Base-by-base conservation (phyloP, 2,329 filamentous ascomycete species). In the Ascomycota sp. region DNA sequence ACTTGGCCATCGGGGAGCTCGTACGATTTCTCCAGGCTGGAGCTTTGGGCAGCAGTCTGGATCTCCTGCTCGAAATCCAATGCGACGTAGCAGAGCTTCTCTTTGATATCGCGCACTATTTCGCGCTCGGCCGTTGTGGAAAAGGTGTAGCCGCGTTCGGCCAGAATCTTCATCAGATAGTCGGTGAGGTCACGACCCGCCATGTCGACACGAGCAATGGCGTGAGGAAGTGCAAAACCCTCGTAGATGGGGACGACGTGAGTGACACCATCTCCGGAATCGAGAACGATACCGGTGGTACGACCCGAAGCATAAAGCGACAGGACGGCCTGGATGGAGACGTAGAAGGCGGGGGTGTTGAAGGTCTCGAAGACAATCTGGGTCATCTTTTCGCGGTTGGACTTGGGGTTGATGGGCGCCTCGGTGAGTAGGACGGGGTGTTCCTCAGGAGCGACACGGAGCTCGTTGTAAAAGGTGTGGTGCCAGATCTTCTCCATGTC, bases 401-500 rank as follows among this genome's bases (percentile, higher is more conserved):
- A 92, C 75, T 95, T 95, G 61, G 89, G 89, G 77, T 98, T 98
- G 77, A 98, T 95, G 48, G 89, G 89, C 50, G 89, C 89, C 71
- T 98, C 89, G 49, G 89, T 98, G 61, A 98, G 74, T 56, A 98
- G 75, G 57, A 95, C 85, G 51, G 89, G 89, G 75, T 98, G 89
- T 78, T 98, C 89, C 74, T 98, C 89, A 50, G 89, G 89, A 51
- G 89, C 89, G 43, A 98, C 89, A 86, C 89, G 86, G 56, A 98
- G 74, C 73, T 98, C 89, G 69, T 98, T 98, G 81, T 95, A 98
- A 75, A 98, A 98, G 57, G 89, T 95, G 81, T 98, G 89, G 65
- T 98, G 89, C 89, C 89, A 98, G 52, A 98, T 95, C 78, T 95
- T 95, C 73, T 95, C 89, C 89, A 95, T 95, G 63, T 95, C 89